These are phyloP conservation scores for Geranium brycei DNA, from an alignment of 345 rosid species.

Conservation along the genomic window DNA sequence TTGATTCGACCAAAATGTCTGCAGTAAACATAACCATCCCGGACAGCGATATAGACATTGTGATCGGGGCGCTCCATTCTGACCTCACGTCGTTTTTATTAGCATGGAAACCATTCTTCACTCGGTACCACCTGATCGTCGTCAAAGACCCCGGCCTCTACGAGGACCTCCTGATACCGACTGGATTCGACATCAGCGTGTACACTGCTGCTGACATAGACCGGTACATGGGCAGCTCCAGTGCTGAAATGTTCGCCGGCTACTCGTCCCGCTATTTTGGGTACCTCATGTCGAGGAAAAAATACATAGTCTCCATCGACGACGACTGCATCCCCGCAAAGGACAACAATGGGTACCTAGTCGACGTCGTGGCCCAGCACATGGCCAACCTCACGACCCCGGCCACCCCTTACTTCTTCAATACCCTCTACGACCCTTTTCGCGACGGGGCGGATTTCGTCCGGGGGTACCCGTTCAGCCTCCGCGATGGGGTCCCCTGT, in stretches of 20 bases:
- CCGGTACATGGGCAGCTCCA: conserved; percentile 35
- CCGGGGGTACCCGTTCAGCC: conserved; percentile 93
- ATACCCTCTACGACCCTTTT: conserved; percentile 82
- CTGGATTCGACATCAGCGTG: conserved; percentile 61
- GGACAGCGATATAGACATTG: conserved; percentile 75
- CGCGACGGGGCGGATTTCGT: conserved; percentile 83
- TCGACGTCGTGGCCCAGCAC: conserved; percentile 77
- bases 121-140: conserved; percentile 68
- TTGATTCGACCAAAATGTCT: conserved; percentile 38
- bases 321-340: conserved; percentile 82
- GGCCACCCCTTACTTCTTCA: conserved; percentile 90
- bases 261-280: conserved; percentile 92
- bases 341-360: conserved; percentile 46
- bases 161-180: conserved; percentile 70
- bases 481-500: conserved; percentile 68
- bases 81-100: conserved; percentile 63
- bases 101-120: conserved; percentile 62
- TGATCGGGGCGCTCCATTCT: conserved; percentile 69
- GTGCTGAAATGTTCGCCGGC: conserved; percentile 54
- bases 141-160: conserved; percentile 91
- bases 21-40: conserved; percentile 31
- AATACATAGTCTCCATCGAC: conserved; percentile 67
- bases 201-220: conserved; percentile 68
- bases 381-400: conserved; percentile 54
- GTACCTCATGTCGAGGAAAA: conserved; percentile 69